Evolutionary conservation across 768 basidiomycete genomes (phyloP).

Genomic region (Mycena albidolilacea): DNA sequence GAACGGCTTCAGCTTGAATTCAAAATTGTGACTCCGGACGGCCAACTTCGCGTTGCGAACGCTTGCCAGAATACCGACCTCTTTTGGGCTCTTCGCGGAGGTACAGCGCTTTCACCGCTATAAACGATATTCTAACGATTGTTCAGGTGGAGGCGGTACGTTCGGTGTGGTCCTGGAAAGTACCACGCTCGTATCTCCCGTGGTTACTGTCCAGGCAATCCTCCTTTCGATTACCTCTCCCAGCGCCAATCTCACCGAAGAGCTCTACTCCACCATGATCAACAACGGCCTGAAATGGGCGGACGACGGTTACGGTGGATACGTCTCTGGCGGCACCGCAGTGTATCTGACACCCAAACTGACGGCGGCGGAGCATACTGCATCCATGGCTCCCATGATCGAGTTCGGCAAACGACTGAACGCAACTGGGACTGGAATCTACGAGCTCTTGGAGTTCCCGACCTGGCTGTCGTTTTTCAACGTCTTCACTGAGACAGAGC

Average conservation of each 20-base stretch:
- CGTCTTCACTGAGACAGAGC: conserved; percentile 42
- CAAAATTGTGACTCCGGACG: conserved; percentile 56
- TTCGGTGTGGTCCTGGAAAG: conserved; percentile 42
- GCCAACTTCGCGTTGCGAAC: conserved; percentile 51
- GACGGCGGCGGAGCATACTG: conserved; percentile 41
- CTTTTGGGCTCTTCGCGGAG: conserved; percentile 52
- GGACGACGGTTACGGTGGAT: conserved; percentile 40
- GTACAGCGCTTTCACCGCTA: neutral
- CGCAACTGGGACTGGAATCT: conserved; percentile 10
- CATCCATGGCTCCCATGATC: conserved; percentile 44
- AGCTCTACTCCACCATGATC: conserved; percentile 42
- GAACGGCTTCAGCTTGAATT: conserved; percentile 45
- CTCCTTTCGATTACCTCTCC: conserved; percentile 29
- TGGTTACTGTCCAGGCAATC: conserved; percentile 34
- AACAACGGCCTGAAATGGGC: conserved; percentile 44
- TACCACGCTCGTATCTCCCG: conserved; percentile 39
- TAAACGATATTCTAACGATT: neutral
- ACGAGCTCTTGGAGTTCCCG: conserved; percentile 33
- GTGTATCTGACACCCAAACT: conserved; percentile 50
- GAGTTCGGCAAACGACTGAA: conserved; percentile 33
- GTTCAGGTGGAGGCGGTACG: conserved; percentile 42
- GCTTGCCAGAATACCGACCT: conserved; percentile 53
- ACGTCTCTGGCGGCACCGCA: conserved; percentile 35
- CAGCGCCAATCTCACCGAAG: conserved; percentile 25
- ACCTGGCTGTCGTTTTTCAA: conserved; percentile 45